Conservation (phyloP, 768 basidiomycete species). For the Lepiota venenata region DNA sequence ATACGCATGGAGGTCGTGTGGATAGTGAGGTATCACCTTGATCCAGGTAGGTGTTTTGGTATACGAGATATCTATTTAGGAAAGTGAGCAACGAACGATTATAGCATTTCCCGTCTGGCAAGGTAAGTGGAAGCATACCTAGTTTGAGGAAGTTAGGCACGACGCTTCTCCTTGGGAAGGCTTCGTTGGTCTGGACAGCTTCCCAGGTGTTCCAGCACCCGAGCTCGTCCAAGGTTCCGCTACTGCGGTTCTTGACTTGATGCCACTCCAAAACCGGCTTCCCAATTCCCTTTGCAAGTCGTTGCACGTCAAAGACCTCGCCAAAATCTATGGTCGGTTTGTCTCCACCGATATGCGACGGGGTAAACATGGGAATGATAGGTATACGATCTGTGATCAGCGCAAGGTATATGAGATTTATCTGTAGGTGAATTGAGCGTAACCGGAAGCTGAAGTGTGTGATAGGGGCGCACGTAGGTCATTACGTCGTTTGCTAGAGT, state of each 20-base stretch:
- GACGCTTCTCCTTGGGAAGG: conserved; percentile 34
- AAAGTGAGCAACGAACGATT: not conserved
- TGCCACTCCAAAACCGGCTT: conserved; percentile 60
- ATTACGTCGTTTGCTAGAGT: conserved; percentile 70
- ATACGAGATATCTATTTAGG: conserved; percentile 46
- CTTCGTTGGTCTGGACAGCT: conserved; percentile 36
- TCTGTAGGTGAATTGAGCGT: conserved; percentile 20
- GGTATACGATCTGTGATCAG: conserved; percentile 58
- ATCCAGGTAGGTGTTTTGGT: conserved; percentile 46
- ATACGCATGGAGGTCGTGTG: conserved; percentile 40
- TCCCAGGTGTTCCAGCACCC: conserved; percentile 59
- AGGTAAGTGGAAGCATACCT: conserved; percentile 28
- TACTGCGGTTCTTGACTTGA: conserved; percentile 50
- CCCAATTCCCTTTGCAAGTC: conserved; percentile 40
- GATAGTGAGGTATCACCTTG: conserved; percentile 41
- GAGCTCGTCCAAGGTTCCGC: conserved; percentile 38
- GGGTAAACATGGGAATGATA: conserved; percentile 54
- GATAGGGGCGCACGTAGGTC: conserved; percentile 50
- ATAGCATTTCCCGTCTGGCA: not conserved
- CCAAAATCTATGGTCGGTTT: conserved; percentile 54
- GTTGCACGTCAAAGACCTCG: conserved; percentile 57
- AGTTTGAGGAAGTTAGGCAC: conserved; percentile 35
- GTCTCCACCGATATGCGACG: conserved; percentile 48
- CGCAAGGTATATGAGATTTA: conserved; percentile 59
- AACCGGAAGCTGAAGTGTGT: not conserved